Evolutionary conservation across 495 filamentous ascomycete genomes (phyloP).

Genomic region (Venustampulla echinocandica): DNA sequence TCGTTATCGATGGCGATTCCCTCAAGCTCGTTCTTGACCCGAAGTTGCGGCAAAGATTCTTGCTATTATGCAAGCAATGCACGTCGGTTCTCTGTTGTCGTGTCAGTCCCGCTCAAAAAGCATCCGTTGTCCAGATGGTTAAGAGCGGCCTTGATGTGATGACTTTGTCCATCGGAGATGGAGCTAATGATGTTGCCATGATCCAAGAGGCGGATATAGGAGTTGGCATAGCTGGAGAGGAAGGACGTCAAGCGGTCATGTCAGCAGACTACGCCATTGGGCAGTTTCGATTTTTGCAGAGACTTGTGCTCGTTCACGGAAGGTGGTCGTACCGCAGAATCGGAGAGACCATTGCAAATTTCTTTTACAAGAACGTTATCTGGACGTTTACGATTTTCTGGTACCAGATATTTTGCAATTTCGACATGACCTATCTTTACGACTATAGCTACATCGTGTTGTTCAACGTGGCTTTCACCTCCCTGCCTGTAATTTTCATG

Average conservation of each 20-base stretch:
- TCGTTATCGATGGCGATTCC: conserved; percentile 94
- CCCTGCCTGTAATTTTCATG: conserved; percentile 89
- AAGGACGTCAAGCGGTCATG: conserved; percentile 97
- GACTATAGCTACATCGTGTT: conserved; percentile 96
- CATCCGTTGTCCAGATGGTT: conserved; percentile 93
- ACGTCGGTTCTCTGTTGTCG: conserved; percentile 95
- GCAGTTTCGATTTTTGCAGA: conserved; percentile 89
- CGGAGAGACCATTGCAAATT: conserved; percentile 92
- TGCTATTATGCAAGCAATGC: conserved; percentile 95
- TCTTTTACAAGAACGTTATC: conserved; percentile 99
- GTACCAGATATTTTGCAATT: conserved; percentile 94
- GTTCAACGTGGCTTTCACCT: conserved; percentile 96
- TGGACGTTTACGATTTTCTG: conserved; percentile 98
- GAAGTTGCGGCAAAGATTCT: conserved; percentile 76
- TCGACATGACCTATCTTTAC: conserved; percentile 91
- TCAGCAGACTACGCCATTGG: conserved; percentile 98
- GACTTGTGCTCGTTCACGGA: conserved; percentile 89
- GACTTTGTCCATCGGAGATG: conserved; percentile 93
- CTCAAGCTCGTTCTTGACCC: conserved; percentile 84
- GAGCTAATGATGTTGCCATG: conserved; percentile 99
- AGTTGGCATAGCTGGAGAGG: conserved; percentile 95
- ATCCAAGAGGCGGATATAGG: conserved; percentile 98
- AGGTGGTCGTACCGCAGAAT: conserved; percentile 92
- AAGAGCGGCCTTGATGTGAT: conserved; percentile 92
- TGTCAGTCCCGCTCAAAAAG: conserved; percentile 95